Percentiles rank a stretch among this genome's conserved stretches.
Evolutionary conservation across 2,329 filamentous ascomycete species (phyloP).

Genomic region (Peltaster fructicola): DNA sequence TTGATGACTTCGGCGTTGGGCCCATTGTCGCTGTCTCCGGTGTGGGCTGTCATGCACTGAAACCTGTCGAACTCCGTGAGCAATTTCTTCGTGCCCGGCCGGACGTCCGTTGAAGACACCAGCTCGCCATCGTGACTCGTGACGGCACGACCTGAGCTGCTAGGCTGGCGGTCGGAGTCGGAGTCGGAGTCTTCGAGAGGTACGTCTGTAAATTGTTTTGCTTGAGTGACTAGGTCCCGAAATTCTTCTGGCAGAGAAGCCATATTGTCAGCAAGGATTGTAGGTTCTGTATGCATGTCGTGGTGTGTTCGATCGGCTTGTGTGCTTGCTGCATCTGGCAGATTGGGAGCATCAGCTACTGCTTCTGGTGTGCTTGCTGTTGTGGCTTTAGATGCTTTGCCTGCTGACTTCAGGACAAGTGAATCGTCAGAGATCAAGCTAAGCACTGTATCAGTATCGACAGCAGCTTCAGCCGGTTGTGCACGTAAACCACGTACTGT

Average conservation of each 20-base stretch:
- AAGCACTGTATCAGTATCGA: conserved; percentile 6
- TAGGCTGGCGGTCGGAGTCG: conserved; percentile 14
- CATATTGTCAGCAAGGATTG: no score
- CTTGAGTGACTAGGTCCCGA: no score
- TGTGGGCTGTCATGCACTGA: conserved; percentile 42
- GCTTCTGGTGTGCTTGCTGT: no score
- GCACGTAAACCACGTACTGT: no score
- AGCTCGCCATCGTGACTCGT: conserved; percentile 5
- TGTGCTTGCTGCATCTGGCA: no score
- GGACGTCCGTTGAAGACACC: conserved; percentile 1
- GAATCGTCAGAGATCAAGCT: conserved; percentile 24
- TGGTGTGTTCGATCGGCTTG: no score
- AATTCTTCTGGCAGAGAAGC: no score
- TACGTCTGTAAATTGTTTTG: conserved; percentile 42
- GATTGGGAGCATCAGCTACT: no score
- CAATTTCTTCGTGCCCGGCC: conserved; percentile 7
- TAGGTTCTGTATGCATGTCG: no score
- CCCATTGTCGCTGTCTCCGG: conserved; percentile 30
- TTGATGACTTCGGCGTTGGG: conserved; percentile 64
- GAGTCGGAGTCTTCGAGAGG: conserved; percentile 25
- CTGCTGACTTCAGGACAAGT: conserved; percentile 32
- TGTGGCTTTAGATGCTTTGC: no score
- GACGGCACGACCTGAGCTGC: conserved; percentile 10
- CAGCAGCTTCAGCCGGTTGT: conserved; percentile 1
- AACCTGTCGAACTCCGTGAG: no score